Evolutionary conservation across 257 asterid genomes (phyloP).

Genomic region (Solanum paucissectum): DNA sequence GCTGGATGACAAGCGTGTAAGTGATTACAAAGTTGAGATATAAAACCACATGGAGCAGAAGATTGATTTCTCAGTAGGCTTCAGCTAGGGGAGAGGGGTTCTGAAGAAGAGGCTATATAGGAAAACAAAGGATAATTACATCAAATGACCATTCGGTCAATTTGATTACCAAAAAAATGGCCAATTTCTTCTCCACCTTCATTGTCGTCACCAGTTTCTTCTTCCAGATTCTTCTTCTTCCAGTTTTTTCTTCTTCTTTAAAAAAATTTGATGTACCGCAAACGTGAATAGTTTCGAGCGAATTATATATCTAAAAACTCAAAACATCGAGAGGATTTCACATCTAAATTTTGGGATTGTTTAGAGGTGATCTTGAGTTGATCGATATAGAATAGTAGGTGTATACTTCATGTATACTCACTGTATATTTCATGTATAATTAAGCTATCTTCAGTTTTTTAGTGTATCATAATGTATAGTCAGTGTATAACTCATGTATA

Average conservation of each 20-base stretch:
- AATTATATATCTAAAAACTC: too few species aligned
- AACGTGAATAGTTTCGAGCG: not conserved
- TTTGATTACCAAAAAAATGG: not conserved
- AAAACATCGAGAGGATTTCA: too few species aligned
- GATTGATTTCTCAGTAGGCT: not conserved
- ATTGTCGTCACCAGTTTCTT: not conserved
- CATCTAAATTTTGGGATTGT: too few species aligned
- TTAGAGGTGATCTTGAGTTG: too few species aligned
- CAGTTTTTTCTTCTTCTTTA: too few species aligned
- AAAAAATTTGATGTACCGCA: not conserved
- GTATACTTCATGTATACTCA: too few species aligned
- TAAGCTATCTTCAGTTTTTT: too few species aligned
- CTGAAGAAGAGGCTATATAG: not conserved
- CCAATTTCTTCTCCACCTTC: not conserved
- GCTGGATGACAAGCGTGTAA: not conserved
- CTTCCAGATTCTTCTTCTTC: not conserved
- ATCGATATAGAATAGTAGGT: too few species aligned
- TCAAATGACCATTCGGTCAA: not conserved
- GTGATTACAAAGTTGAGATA: not conserved
- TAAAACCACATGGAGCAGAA: not conserved
- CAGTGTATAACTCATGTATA: not conserved
- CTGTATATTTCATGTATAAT: too few species aligned
- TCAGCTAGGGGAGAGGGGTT: not conserved
- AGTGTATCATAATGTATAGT: too few species aligned
- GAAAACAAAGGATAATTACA: not conserved